Conservation (phyloP, 768 basidiomycete genomes). For the Termitomyces sp. region DNA sequence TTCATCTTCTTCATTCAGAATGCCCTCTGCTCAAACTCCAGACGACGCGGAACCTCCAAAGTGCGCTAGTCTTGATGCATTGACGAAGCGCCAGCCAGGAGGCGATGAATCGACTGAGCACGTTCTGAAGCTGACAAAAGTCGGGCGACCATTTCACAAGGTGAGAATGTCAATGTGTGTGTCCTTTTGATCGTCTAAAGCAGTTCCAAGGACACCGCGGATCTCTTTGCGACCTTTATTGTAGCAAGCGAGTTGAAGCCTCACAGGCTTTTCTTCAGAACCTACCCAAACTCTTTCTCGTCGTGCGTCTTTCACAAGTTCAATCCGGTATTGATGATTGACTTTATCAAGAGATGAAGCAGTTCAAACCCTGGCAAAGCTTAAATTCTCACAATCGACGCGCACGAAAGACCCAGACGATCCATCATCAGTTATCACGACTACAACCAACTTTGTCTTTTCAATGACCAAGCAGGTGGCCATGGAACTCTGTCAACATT, state of each 20-base stretch:
- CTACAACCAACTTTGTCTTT: constrained; percentile 12
- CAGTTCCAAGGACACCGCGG: constrained; percentile 6
- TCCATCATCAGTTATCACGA: constrained; percentile 6
- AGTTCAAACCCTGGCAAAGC: constrained; percentile 4
- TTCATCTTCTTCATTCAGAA: not conserved
- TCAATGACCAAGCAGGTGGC: constrained; percentile 8
- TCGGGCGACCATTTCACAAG: constrained; percentile 12
- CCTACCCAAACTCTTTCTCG: constrained; percentile 8
- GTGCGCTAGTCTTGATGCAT: not conserved
- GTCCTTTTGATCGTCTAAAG: not conserved
- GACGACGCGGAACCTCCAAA: constrained; percentile 1
- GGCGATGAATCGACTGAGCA: constrained; percentile 5
- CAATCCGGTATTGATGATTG: not conserved
- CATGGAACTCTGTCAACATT: constrained; percentile 31
- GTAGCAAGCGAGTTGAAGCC: constrained; percentile 10
- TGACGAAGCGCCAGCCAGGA: not conserved
- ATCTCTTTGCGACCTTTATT: constrained; percentile 13
- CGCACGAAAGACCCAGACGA: constrained; percentile 7
- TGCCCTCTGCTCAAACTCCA: not conserved
- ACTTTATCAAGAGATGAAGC: constrained; percentile 9
- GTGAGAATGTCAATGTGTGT: not conserved
- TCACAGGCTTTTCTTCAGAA: constrained; percentile 7
- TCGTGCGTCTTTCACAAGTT: constrained; percentile 5
- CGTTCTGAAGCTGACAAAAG: constrained; percentile 7
- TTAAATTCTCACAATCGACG: constrained; percentile 14